A percentile compares a stretch with the other conserved stretches of the same genome.
phyloP scores from a whole-genome alignment of 768 basidiomycete genomes.

The Lactarius evosmus region DNA sequence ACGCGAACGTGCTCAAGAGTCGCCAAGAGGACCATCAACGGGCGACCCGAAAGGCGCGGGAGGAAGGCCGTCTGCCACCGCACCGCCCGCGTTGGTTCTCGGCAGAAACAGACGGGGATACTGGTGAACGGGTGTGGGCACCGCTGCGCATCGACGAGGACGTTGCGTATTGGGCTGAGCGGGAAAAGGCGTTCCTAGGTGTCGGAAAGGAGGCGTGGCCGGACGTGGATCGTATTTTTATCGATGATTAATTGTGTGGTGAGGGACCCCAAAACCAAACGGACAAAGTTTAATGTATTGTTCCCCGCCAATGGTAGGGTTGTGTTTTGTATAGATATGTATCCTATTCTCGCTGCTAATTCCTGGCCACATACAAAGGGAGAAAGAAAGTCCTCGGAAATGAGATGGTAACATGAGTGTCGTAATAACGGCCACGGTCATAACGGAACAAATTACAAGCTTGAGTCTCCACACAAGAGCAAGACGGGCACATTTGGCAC shows the following conservation, averaged over 20 bases:
- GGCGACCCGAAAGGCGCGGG: slow-evolving; percentile 64
- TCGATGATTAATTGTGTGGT: slow-evolving; percentile 49
- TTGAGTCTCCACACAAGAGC: slow-evolving; percentile 27
- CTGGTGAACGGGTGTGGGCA: slow-evolving; percentile 84
- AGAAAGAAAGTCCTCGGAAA: neutral
- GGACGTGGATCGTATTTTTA: slow-evolving; percentile 78
- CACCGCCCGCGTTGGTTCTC: slow-evolving; percentile 88
- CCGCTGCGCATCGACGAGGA: slow-evolving; percentile 52
- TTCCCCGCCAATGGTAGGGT: neutral
- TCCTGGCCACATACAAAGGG: neutral
- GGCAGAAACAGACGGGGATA: slow-evolving; percentile 80
- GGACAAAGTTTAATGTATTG: slow-evolving; percentile 48
- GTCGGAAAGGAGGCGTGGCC: slow-evolving; percentile 50
- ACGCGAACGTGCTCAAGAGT: slow-evolving; percentile 75
- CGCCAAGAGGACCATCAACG: slow-evolving; percentile 82
- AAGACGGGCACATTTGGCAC: slow-evolving; percentile 16
- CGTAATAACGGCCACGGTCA: neutral
- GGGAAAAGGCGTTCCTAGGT: slow-evolving; percentile 58
- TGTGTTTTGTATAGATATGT: slow-evolving; percentile 11
- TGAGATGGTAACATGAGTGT: neutral
- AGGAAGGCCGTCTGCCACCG: slow-evolving; percentile 64
- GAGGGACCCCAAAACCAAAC: slow-evolving; percentile 43
- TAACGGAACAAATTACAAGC: slow-evolving; percentile 4
- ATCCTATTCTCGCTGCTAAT: slow-evolving; percentile 4
- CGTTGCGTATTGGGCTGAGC: slow-evolving; percentile 82